phyloP scores from a whole-genome alignment of 306 rosid genomes.

The Cajanus cajan region DNA sequence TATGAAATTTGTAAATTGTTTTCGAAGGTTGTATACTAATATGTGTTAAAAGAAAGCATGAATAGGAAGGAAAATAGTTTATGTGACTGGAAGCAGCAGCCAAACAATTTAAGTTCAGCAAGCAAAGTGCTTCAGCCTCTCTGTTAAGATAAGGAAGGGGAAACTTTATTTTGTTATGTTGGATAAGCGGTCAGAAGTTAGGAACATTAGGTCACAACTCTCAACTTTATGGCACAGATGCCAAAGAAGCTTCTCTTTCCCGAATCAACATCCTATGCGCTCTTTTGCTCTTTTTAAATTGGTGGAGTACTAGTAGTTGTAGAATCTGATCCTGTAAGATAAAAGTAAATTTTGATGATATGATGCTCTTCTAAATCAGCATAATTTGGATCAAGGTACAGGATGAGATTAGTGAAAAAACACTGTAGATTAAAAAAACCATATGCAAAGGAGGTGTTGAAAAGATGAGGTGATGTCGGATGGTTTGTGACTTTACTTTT shows the following conservation, averaged over 20 bases:
- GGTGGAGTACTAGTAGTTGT: constrained; percentile 49
- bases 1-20: not conserved
- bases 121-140: constrained; percentile 25
- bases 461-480: constrained; percentile 27
- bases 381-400: constrained; percentile 27
- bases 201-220: constrained; percentile 22
- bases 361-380: constrained; percentile 47
- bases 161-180: constrained; percentile 1
- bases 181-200: not conserved
- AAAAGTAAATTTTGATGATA: constrained; percentile 54
- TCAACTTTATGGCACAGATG: constrained; percentile 44
- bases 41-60: not conserved
- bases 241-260: constrained; percentile 60
- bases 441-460: constrained; percentile 38
- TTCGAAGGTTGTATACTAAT: not conserved
- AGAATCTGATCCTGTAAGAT: constrained; percentile 71
- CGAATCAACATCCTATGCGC: constrained; percentile 37
- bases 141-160: constrained; percentile 5
- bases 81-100: constrained; percentile 4
- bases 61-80: constrained; percentile 24
- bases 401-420: constrained; percentile 36
- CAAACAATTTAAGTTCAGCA: constrained; percentile 10
- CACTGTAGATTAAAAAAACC: constrained; percentile 32
- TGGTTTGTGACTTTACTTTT: constrained; percentile 16
- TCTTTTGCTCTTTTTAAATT: constrained; percentile 29